Conservation (phyloP, 371 early-diverging fungal genomes). For the Coemansia sp. region DNA sequence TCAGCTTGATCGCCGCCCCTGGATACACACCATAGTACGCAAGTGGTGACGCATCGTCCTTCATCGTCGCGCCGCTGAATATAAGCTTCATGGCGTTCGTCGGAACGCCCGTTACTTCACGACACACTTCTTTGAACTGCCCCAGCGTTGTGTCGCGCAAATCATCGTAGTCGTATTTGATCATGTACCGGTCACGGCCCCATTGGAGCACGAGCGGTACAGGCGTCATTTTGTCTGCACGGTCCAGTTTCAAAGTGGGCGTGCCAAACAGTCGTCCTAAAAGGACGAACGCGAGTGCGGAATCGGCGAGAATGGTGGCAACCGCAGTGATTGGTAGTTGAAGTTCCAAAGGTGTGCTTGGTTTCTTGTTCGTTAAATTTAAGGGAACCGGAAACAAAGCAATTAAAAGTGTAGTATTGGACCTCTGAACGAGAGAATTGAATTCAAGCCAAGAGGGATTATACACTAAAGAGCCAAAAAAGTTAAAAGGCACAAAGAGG, state of each 20-base stretch:
- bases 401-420: background rate
- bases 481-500: background rate
- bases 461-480: background rate
- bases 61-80: conserved; percentile 50
- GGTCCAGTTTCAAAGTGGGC: background rate
- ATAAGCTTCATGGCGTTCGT: conserved; percentile 46
- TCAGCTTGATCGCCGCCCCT: conserved; percentile 40
- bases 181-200: conserved; percentile 48
- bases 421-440: background rate
- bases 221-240: conserved; percentile 38
- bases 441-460: too few species aligned
- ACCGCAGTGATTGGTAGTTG: background rate
- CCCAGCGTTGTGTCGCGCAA: conserved; percentile 47
- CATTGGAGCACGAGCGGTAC: conserved; percentile 49
- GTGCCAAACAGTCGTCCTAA: conserved; percentile 22
- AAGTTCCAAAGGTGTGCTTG: background rate
- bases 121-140: conserved; percentile 51
- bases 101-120: conserved; percentile 50
- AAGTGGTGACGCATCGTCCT: conserved; percentile 48
- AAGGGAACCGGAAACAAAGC: background rate
- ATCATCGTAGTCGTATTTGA: conserved; percentile 45
- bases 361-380: background rate
- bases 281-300: conserved; percentile 31
- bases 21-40: conserved; percentile 45
- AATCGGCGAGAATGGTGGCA: conserved; percentile 32